A percentile compares a stretch with the other conserved stretches of the same genome.
phyloP scores from a whole-genome alignment of 2,329 filamentous ascomycete genomes.

The Hypoxylon sp. region DNA sequence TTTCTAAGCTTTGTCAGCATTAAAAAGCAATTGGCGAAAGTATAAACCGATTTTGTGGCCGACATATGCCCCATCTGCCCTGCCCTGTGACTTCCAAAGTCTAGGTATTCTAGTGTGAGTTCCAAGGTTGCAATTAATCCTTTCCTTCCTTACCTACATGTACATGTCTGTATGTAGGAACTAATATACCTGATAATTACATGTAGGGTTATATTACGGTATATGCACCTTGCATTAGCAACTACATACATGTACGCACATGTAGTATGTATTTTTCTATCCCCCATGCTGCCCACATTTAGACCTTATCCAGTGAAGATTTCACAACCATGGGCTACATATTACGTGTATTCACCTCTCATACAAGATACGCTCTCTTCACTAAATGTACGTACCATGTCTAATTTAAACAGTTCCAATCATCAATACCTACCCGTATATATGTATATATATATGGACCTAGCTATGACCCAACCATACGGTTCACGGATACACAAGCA shows the following conservation, averaged over 20 bases:
- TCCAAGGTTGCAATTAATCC: background rate
- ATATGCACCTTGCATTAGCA: constrained; percentile 17
- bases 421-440: background rate
- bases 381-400: background rate
- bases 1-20: background rate
- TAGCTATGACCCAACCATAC: constrained; percentile 1
- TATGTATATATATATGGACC: background rate
- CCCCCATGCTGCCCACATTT: background rate
- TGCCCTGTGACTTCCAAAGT: background rate
- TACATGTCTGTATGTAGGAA: background rate
- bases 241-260: too few relatives aligned
- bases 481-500: constrained; percentile 3
- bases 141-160: background rate
- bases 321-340: too few relatives aligned
- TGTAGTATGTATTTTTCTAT: too few relatives aligned
- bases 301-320: background rate
- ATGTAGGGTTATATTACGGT: constrained; percentile 8
- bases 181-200: background rate
- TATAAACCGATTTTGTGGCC: too few relatives aligned
- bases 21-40: too few relatives aligned
- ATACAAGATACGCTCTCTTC: background rate
- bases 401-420: background rate
- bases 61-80: too few relatives aligned
- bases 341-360: background rate
- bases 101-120: background rate